phyloP scores from a whole-genome alignment of 306 rosid genomes.

The Prunus mume region DNA sequence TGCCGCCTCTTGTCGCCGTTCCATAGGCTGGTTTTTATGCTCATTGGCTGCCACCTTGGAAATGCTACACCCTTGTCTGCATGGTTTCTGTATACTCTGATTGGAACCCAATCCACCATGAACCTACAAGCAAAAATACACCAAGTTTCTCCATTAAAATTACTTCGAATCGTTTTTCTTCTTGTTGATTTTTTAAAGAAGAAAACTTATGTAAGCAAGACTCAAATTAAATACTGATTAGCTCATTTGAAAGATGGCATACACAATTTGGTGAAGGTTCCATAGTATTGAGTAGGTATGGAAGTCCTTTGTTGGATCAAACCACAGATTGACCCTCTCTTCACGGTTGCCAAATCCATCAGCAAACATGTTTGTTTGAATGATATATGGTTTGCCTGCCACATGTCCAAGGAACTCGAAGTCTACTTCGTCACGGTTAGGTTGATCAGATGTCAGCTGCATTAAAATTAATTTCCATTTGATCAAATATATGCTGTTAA shows the following conservation, averaged over 20 bases:
- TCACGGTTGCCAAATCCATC: slow-evolving; percentile 76
- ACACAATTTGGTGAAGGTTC: slow-evolving; percentile 92
- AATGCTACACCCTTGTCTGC: slow-evolving; percentile 77
- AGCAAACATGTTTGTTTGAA: slow-evolving; percentile 80
- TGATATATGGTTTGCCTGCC: slow-evolving; percentile 61
- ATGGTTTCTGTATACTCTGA: slow-evolving; percentile 85
- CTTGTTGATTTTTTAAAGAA: accelerated
- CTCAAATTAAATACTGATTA: background rate
- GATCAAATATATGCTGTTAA: background rate
- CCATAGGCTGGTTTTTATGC: slow-evolving; percentile 73
- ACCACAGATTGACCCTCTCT: slow-evolving; percentile 87
- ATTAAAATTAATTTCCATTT: slow-evolving; percentile 1
- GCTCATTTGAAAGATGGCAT: slow-evolving; percentile 21
- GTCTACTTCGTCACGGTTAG: slow-evolving; percentile 81
- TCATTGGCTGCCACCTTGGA: slow-evolving; percentile 91
- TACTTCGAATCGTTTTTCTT: background rate
- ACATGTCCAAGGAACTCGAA: slow-evolving; percentile 90
- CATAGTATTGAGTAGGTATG: slow-evolving; percentile 84
- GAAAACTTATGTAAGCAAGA: background rate
- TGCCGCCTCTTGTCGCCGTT: slow-evolving; percentile 84
- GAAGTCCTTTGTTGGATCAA: slow-evolving; percentile 85
- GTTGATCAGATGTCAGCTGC: slow-evolving; percentile 85
- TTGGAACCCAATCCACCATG: slow-evolving; percentile 79
- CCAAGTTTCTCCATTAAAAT: background rate
- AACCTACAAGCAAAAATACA: slow-evolving; percentile 38